Evolutionary conservation across 1,284 basidiomycete genomes (phyloP).

Genomic region (Pseudomicrostroma phylloplanum): DNA sequence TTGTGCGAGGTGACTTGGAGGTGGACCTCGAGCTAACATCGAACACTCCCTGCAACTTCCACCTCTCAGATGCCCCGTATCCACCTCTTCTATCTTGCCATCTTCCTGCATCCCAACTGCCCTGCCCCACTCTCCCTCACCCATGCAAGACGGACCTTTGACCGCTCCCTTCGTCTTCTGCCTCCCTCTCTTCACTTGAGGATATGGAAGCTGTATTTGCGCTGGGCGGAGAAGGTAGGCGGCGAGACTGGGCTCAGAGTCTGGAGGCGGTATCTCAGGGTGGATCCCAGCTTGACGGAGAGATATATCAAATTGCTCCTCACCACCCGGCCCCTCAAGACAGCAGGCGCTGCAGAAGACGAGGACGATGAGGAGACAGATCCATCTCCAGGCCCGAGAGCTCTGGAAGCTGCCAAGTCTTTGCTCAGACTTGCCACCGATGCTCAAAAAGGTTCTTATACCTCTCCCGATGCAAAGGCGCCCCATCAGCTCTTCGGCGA

Average conservation of each 20-base stretch:
- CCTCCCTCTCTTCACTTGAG: conserved; percentile 88
- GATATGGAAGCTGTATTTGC: conserved; percentile 89
- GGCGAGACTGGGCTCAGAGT: conserved; percentile 78
- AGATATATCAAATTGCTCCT: conserved; percentile 43
- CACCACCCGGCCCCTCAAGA: background rate
- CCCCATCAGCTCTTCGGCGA: conserved; percentile 88
- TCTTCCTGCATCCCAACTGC: conserved; percentile 84
- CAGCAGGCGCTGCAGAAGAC: conserved; percentile 15
- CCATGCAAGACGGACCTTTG: conserved; percentile 87
- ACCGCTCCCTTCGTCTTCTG: conserved; percentile 86
- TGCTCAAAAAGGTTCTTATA: conserved; percentile 74
- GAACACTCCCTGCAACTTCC: no score
- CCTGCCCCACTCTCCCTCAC: conserved; percentile 76
- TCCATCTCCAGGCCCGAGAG: conserved; percentile 53
- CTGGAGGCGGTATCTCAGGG: conserved; percentile 79
- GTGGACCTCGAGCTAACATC: background rate
- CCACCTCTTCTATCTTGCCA: conserved; percentile 86
- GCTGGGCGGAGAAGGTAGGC: conserved; percentile 80
- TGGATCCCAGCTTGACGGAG: conserved; percentile 50
- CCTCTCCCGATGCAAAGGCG: conserved; percentile 85
- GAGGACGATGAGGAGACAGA: conserved; percentile 23
- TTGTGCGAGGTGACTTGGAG: conserved; percentile 55
- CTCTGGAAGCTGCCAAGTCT: conserved; percentile 87
- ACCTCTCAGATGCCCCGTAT: conserved; percentile 70
- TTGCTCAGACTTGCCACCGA: conserved; percentile 75